phyloP scores from a whole-genome alignment of 2,329 filamentous ascomycete species.

The Calonectria pseudoreteaudii region DNA sequence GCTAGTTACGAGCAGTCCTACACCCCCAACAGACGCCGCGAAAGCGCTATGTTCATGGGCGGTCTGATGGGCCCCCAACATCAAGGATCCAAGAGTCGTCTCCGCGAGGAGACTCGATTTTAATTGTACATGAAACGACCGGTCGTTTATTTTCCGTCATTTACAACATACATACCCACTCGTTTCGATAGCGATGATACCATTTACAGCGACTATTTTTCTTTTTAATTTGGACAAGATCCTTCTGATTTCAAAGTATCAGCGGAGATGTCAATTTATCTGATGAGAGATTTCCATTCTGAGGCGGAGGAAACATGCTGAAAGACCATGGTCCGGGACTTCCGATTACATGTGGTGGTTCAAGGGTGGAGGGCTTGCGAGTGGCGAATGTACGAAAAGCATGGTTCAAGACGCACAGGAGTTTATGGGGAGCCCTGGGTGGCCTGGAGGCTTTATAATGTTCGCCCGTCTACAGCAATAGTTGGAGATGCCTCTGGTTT shows the following conservation, averaged over 20 bases:
- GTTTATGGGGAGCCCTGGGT: conserved; percentile 4
- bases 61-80: conserved; percentile 60
- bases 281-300: neutral
- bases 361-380: neutral
- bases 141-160: conserved; percentile 40
- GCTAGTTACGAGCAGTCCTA: conserved; percentile 53
- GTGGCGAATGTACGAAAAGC: conserved; percentile 24
- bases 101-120: conserved; percentile 66
- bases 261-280: neutral
- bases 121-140: conserved; percentile 44
- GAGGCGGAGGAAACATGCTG: neutral
- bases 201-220: conserved; percentile 40
- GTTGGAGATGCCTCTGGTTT: conserved; percentile 20
- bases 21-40: conserved; percentile 65
- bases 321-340: neutral
- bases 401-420: conserved; percentile 18
- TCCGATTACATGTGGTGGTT: neutral
- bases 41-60: conserved; percentile 71
- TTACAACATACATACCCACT: conserved; percentile 46
- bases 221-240: conserved; percentile 37
- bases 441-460: conserved; percentile 11
- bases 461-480: conserved; percentile 13
- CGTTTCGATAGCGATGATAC: conserved; percentile 47
- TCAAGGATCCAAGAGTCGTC: conserved; percentile 64
- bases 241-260: neutral